These are phyloP conservation scores for Hirsutella rhossiliensis DNA, from an alignment of 2,329 filamentous ascomycete species.

Conservation along the genomic window DNA sequence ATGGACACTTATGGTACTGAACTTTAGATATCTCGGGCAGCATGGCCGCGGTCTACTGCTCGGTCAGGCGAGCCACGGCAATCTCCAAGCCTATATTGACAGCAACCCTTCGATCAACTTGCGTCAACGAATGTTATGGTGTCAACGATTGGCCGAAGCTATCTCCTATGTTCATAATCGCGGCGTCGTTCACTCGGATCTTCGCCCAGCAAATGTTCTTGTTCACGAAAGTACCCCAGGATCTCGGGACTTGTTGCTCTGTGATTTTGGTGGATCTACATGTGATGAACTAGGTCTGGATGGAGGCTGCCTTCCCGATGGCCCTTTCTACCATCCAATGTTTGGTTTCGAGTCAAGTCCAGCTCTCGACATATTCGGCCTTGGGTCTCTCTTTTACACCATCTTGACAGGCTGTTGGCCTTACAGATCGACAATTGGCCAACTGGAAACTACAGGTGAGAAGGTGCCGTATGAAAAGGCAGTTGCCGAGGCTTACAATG, in stretches of 20 bases:
- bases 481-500: neutral
- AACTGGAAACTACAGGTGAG: neutral
- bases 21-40: neutral
- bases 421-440: neutral
- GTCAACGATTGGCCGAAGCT: conserved; percentile 15
- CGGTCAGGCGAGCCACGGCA: no score
- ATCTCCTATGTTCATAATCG: conserved; percentile 15
- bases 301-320: conserved; percentile 13
- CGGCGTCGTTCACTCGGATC: conserved; percentile 19
- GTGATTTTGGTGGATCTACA: conserved; percentile 17
- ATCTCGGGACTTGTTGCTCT: conserved; percentile 16
- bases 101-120: conserved; percentile 1
- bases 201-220: no score
- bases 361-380: conserved; percentile 1
- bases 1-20: neutral
- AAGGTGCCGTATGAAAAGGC: neutral
- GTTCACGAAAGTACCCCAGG: conserved; percentile 12
- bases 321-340: conserved; percentile 7
- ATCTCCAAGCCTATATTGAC: no score
- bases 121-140: conserved; percentile 11
- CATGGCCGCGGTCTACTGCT: no score
- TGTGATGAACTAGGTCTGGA: conserved; percentile 16
- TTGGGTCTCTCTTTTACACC: conserved; percentile 1
- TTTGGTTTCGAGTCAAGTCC: neutral
- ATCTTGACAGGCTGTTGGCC: neutral